phyloP scores from a whole-genome alignment of 1,284 basidiomycete species.

The Apiotrichum siamense region DNA sequence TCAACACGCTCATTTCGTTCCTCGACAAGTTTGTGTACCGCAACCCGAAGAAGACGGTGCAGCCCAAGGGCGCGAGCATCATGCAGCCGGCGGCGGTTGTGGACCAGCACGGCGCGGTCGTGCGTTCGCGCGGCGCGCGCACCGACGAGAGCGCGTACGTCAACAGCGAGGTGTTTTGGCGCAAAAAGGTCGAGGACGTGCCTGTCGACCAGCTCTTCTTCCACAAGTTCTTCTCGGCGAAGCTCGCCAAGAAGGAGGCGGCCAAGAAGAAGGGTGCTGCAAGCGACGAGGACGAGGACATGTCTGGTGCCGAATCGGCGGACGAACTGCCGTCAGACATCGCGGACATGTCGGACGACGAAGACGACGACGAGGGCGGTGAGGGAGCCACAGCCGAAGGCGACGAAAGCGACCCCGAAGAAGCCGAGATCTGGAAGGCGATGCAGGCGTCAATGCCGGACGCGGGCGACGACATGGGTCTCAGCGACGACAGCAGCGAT shows the following conservation, averaged over 20 bases:
- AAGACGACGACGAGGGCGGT: constrained; percentile 25
- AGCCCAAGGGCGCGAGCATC: constrained; percentile 66
- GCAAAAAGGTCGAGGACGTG: constrained; percentile 64
- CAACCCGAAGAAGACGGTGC: constrained; percentile 81
- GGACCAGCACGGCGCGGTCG: constrained; percentile 61
- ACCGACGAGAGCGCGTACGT: constrained; percentile 46
- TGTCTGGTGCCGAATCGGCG: constrained; percentile 18
- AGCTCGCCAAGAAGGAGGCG: constrained; percentile 54
- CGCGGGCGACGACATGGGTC: constrained; percentile 54
- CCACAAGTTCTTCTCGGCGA: constrained; percentile 52
- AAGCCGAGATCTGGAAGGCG: constrained; percentile 79
- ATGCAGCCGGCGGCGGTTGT: constrained; percentile 87
- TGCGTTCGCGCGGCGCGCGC: constrained; percentile 61
- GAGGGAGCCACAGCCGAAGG: no score
- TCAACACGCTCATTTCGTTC: constrained; percentile 90
- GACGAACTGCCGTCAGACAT: constrained; percentile 8
- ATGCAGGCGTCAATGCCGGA: constrained; percentile 76
- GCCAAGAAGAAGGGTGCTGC: constrained; percentile 43
- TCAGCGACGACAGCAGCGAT: constrained; percentile 56
- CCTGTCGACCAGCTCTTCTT: constrained; percentile 76
- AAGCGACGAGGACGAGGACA: constrained; percentile 21
- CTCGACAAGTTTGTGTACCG: constrained; percentile 87
- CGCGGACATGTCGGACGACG: constrained; percentile 26
- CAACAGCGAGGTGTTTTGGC: constrained; percentile 68
- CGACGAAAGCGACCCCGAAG: constrained; percentile 51